These are phyloP conservation scores for Geum urbanum DNA, from an alignment of 306 rosid genomes.

Conservation along the genomic window DNA sequence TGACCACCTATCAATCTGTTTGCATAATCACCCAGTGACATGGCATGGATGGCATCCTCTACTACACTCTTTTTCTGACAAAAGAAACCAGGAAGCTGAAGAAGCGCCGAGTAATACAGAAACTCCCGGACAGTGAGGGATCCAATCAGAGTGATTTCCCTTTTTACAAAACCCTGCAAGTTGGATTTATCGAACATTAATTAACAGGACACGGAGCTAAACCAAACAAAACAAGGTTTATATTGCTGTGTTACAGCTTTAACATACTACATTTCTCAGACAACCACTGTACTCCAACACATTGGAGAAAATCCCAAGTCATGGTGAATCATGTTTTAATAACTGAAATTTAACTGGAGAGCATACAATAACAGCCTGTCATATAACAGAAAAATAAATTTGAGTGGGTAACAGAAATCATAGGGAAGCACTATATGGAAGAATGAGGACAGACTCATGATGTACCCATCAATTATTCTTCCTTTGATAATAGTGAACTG, in stretches of 20 bases:
- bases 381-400: background rate
- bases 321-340: background rate
- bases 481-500: background rate
- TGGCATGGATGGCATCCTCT: slow-evolving; percentile 93
- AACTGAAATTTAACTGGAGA: background rate
- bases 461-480: background rate
- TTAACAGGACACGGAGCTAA: background rate
- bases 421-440: background rate
- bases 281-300: background rate
- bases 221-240: slow-evolving; percentile 1
- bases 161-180: slow-evolving; percentile 88
- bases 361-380: background rate
- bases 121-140: slow-evolving; percentile 94
- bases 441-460: background rate
- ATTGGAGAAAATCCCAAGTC: background rate
- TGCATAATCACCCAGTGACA: slow-evolving; percentile 87
- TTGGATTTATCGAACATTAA: slow-evolving; percentile 16
- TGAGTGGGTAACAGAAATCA: background rate
- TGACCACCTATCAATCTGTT: slow-evolving; percentile 95
- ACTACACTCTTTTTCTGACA: slow-evolving; percentile 86
- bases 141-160: slow-evolving; percentile 84
- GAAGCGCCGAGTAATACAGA: slow-evolving; percentile 87
- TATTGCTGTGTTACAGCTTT: background rate
- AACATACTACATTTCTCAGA: background rate
- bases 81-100: slow-evolving; percentile 96